These are phyloP conservation scores for Lodderomyces orthopsilosis DNA, from an alignment of 1,139 yeast species.

Conservation along the genomic window DNA sequence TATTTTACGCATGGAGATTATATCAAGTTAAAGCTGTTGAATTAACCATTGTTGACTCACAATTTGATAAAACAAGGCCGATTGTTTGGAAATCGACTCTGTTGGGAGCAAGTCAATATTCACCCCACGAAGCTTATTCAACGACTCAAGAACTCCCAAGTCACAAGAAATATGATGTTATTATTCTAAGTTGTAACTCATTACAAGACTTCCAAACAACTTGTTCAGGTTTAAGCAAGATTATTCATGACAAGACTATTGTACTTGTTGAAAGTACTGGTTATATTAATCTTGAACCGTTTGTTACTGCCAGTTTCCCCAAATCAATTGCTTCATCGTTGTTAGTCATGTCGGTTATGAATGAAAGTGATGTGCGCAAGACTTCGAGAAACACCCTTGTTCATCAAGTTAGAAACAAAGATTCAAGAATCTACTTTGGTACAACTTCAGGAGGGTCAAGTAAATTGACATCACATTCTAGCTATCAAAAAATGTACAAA, in stretches of 20 bases:
- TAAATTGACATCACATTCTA: conserved; percentile 12
- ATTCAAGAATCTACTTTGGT: conserved; percentile 42
- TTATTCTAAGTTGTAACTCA: conserved; percentile 35
- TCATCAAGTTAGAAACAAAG: conserved; percentile 31
- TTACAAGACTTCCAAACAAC: conserved; percentile 41
- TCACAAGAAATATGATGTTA: conserved; percentile 30
- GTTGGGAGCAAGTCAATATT: conserved; percentile 18
- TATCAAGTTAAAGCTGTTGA: conserved; percentile 35
- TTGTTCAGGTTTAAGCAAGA: conserved; percentile 27
- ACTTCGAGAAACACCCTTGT: conserved; percentile 22
- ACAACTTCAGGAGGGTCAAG: conserved; percentile 19
- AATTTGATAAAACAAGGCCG: conserved; percentile 15
- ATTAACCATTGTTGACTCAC: conserved; percentile 32
- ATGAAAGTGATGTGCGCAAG: conserved; percentile 59
- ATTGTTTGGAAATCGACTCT: conserved; percentile 21
- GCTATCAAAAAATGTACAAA: conserved; percentile 30
- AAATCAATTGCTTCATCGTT: conserved; percentile 22
- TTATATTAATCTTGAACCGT: conserved; percentile 69
- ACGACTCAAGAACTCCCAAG: conserved; percentile 19
- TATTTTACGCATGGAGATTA: conserved; percentile 51
- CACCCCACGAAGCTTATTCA: conserved; percentile 22
- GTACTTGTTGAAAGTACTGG: conserved; percentile 68
- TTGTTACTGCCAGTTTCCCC: conserved; percentile 41
- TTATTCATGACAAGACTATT: conserved; percentile 36
- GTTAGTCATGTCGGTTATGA: conserved; percentile 55